Conservation (phyloP, 2,329 filamentous ascomycete genomes). For the Beauveria rudraprayagi region DNA sequence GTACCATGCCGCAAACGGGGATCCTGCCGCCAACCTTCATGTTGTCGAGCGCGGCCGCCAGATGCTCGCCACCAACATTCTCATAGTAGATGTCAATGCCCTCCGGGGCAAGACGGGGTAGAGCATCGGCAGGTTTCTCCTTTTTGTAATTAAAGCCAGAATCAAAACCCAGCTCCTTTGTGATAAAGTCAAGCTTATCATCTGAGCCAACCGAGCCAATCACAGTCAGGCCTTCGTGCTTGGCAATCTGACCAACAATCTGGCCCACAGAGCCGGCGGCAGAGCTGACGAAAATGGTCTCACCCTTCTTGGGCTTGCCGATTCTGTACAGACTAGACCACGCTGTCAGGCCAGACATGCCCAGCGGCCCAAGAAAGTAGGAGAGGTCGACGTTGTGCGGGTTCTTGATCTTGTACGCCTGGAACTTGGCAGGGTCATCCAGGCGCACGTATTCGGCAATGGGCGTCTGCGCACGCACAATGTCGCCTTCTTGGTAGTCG, state of each 20-base stretch:
- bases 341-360: constrained; percentile 55
- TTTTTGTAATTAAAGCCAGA: constrained; percentile 83
- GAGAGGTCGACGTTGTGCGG: constrained; percentile 57
- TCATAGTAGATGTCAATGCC: constrained; percentile 64
- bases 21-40: constrained; percentile 60
- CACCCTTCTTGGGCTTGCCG: constrained; percentile 54
- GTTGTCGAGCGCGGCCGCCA: constrained; percentile 36
- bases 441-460: constrained; percentile 63
- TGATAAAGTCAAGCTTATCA: constrained; percentile 65
- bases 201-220: constrained; percentile 75
- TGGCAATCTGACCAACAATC: constrained; percentile 74
- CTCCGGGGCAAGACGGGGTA: constrained; percentile 62
- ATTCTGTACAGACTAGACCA: constrained; percentile 62
- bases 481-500: constrained; percentile 58
- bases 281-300: constrained; percentile 75
- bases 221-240: constrained; percentile 69
- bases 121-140: constrained; percentile 59
- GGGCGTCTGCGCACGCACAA: constrained; percentile 49
- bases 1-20: constrained; percentile 53
- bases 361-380: constrained; percentile 64
- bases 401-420: constrained; percentile 55
- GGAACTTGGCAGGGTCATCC: constrained; percentile 32
- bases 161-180: constrained; percentile 43
- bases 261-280: constrained; percentile 78
- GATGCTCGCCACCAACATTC: constrained; percentile 45